phyloP scores from a whole-genome alignment of 345 rosid species.

The Lepidium aucheri region DNA sequence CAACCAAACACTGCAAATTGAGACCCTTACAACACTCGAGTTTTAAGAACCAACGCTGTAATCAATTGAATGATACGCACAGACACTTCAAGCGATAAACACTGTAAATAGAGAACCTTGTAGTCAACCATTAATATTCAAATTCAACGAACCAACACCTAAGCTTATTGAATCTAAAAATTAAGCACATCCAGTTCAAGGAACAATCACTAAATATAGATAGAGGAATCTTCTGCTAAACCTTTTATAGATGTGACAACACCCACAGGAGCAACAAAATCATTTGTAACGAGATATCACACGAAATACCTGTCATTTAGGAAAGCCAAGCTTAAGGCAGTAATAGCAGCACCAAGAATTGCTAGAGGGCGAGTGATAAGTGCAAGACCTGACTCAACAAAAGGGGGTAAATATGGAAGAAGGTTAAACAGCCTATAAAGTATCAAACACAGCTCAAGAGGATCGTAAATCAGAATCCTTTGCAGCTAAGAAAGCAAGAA shows the following conservation, averaged over 20 bases:
- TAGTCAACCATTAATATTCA: too few relatives aligned
- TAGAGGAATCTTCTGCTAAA: background rate
- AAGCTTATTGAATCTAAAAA: background rate
- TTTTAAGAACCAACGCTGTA: background rate
- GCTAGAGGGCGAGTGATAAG: slow-evolving; percentile 28
- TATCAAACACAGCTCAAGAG: background rate
- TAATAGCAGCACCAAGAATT: slow-evolving; percentile 27
- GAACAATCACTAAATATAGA: background rate
- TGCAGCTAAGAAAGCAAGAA: background rate
- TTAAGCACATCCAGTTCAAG: background rate
- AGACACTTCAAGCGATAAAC: background rate
- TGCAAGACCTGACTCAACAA: slow-evolving; percentile 18
- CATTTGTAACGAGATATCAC: background rate
- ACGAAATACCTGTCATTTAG: slow-evolving; percentile 26
- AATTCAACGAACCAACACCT: background rate
- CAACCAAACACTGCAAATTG: background rate
- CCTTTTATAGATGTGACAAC: background rate
- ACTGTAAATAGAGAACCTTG: background rate
- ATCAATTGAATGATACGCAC: background rate
- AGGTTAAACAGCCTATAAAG: background rate
- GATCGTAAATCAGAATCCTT: background rate
- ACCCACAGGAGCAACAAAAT: background rate
- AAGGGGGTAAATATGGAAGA: background rate
- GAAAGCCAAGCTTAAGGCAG: slow-evolving; percentile 30
- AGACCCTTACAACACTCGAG: background rate